Evolutionary conservation across 78 protist genomes (phyloP).

Genomic region (Mastigamoeba balamuthi): DNA sequence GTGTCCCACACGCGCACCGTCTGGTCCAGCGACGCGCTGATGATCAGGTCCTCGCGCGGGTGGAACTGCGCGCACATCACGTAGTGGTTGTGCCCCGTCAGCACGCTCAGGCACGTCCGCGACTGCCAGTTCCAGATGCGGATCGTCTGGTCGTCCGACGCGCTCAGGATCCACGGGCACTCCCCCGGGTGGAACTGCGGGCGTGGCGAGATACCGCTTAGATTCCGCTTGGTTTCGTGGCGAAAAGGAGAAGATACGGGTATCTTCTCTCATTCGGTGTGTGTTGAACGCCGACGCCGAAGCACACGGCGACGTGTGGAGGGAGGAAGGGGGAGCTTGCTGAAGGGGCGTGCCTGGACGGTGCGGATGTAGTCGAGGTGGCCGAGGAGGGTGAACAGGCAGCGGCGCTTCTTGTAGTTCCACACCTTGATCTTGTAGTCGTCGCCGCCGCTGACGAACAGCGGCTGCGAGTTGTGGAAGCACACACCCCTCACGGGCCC

Average conservation of each 20-base stretch:
- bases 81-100: conserved; percentile 99
- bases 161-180: conserved; percentile 93
- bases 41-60: conserved; percentile 86
- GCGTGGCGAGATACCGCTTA: background rate
- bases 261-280: too few relatives aligned
- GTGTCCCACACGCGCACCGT: conserved; percentile 97
- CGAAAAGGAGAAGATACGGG: too few relatives aligned
- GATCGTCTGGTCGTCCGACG: conserved; percentile 95
- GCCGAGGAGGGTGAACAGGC: conserved; percentile 90
- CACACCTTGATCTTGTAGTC: conserved; percentile 97
- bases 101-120: conserved; percentile 75
- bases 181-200: conserved; percentile 31
- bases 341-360: conserved; percentile 77
- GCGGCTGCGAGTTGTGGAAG: conserved; percentile 94
- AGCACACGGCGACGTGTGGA: too few relatives aligned
- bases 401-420: conserved; percentile 94
- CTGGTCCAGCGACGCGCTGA: conserved; percentile 96
- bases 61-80: conserved; percentile 98
- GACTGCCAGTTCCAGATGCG: conserved; percentile 99
- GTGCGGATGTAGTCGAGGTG: conserved; percentile 97
- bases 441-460: conserved; percentile 98
- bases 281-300: too few relatives aligned
- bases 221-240: too few relatives aligned
- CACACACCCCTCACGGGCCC: conserved; percentile 97
- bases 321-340: background rate